Base-by-base conservation (phyloP, 129 eudicot species). In the Chrysanthemum makinoi region DNA sequence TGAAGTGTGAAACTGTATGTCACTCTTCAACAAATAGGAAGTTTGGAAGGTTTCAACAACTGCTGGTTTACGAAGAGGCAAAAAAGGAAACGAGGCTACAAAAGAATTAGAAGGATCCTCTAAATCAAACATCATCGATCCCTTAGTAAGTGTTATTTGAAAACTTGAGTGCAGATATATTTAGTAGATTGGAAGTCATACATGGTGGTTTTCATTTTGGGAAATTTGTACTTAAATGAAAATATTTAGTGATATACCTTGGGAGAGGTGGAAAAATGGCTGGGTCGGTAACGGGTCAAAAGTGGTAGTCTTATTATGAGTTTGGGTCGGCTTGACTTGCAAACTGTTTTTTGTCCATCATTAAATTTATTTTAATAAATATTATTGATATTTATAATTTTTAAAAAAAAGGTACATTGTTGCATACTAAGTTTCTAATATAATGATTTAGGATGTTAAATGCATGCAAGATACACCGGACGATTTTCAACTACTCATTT, bases 21-120 rank as follows among this genome's bases (percentile, higher is more conserved):
- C 46, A 17, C 52, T 28, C 76, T 55, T 72, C 61, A 46, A 30
- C 56, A 53, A 77, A 70, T 77, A 92, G 98, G 89, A 92, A 80
- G 95, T 89, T 44, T 92, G 98, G 98, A 92, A 86, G 80, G 90
- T 84, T 79, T 89, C 96, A 15, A 92, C 98, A 28, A 89, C 98
- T 66, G 95, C 96, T 83, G 98, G 96, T 65, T 77, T 84, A 24
- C 84, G 86, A 77, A 88, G 96, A 63, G 94, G 82, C 13, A 89
- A 89, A 84, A 91, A 91, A 74, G 96, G 84, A 24, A 80, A 68
- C 10, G 96, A 88, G 58, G 76, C 77, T 68, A 69, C 87, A 64
- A 92, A 89, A 72, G 95, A 89, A 53, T 16, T 57, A 50, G 96
- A 88, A 54, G 85, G 75, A 18, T 73, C 83, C 65, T 50, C 84